These are phyloP conservation scores for Boletus sp. DNA, from an alignment of 768 basidiomycete species.

Conservation along the genomic window DNA sequence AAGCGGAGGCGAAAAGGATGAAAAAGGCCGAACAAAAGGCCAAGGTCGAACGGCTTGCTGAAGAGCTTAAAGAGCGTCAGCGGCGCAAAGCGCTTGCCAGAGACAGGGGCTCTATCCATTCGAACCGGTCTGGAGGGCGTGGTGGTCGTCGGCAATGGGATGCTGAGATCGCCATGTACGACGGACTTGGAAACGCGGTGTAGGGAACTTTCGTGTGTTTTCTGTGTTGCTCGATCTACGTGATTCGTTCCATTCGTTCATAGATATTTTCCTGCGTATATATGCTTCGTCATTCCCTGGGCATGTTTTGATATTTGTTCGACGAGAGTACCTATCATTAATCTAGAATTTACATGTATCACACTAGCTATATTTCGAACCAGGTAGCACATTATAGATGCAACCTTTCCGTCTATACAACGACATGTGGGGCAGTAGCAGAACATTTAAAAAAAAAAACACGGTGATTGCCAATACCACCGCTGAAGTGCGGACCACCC, in stretches of 20 bases:
- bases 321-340: conserved; percentile 21
- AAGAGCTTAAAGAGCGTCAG: conserved; percentile 40
- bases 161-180: conserved; percentile 30
- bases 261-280: conserved; percentile 14
- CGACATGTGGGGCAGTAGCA: background rate
- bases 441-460: background rate
- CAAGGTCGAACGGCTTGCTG: conserved; percentile 42
- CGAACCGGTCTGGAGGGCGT: conserved; percentile 21
- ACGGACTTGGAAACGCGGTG: conserved; percentile 25
- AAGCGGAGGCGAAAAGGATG: conserved; percentile 41
- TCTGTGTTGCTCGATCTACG: conserved; percentile 16
- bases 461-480: background rate
- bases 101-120: conserved; percentile 32
- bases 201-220: conserved; percentile 15
- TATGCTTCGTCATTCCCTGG: conserved; percentile 11
- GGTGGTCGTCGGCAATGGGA: conserved; percentile 21
- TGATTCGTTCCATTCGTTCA: conserved; percentile 15
- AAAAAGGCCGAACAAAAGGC: conserved; percentile 41
- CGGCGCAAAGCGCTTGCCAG: conserved; percentile 28
- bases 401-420: background rate
- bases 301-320: conserved; percentile 11
- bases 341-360: conserved; percentile 30
- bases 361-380: conserved; percentile 15
- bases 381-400: conserved; percentile 5
- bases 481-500: background rate